Evolutionary conservation across 352 stramenopile species (phyloP).

Genomic region (Globisporangium uncinulatum): DNA sequence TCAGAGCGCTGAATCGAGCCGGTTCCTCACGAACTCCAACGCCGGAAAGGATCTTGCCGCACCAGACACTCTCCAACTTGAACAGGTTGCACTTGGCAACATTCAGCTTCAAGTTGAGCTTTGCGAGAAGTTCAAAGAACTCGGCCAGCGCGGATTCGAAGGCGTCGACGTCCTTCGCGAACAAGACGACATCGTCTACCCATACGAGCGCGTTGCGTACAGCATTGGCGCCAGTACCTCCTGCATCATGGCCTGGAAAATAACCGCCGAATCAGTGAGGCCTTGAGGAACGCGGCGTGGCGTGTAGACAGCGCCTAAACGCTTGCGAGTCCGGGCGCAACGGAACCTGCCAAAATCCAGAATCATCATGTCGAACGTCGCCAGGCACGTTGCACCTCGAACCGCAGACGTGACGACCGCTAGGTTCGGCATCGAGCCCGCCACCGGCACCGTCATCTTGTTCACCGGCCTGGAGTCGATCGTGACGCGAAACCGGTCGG

Average conservation of each 20-base stretch:
- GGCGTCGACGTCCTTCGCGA: slow-evolving; percentile 1
- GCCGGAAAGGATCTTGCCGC: slow-evolving; percentile 13
- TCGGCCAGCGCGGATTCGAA: slow-evolving; percentile 7
- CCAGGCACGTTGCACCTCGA: too few relatives aligned
- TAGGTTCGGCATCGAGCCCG: too few relatives aligned
- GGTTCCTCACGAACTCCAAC: slow-evolving; percentile 16
- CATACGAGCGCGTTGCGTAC: slow-evolving; percentile 15
- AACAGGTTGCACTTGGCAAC: slow-evolving; percentile 14
- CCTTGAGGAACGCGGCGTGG: slow-evolving; percentile 10
- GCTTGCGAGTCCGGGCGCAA: too few relatives aligned
- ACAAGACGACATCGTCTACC: slow-evolving; percentile 23
- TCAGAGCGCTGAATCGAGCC: not conserved
- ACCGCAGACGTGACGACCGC: too few relatives aligned
- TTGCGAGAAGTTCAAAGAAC: slow-evolving; percentile 9
- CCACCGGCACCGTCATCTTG: too few relatives aligned
- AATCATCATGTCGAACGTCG: too few relatives aligned
- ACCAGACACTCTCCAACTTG: slow-evolving; percentile 14
- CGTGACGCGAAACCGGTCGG: too few relatives aligned
- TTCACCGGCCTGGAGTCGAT: too few relatives aligned
- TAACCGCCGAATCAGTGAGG: slow-evolving; percentile 3
- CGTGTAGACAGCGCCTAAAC: slow-evolving; percentile 6
- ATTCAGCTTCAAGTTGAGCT: slow-evolving; percentile 15
- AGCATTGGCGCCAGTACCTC: slow-evolving; percentile 9
- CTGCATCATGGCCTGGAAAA: slow-evolving; percentile 17
- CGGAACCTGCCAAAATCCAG: too few relatives aligned